phyloP scores from a whole-genome alignment of 2,329 filamentous ascomycete species.

The Zymoseptoria passerinii region DNA sequence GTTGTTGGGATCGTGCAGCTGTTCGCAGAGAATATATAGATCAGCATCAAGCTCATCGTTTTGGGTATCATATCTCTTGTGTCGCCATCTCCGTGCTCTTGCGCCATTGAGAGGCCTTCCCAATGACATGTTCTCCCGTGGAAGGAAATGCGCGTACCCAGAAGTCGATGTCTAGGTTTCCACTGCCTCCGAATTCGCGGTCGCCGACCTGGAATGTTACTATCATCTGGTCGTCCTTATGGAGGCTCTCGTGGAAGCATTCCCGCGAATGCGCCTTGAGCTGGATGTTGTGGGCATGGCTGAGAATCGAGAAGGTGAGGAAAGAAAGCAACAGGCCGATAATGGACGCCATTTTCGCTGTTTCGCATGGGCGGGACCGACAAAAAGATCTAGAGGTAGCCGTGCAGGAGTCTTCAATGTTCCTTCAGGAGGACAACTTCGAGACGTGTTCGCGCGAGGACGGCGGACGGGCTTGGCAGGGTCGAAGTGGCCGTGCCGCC shows the following conservation, averaged over 20 bases:
- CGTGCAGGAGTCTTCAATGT: not conserved
- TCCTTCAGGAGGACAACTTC: not conserved
- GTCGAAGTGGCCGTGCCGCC: not conserved
- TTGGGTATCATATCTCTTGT: not conserved
- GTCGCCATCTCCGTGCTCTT: not conserved
- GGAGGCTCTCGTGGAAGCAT: conserved; percentile 92
- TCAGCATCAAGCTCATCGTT: conserved; percentile 4
- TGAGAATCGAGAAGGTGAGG: conserved; percentile 54
- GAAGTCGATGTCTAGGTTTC: conserved; percentile 94
- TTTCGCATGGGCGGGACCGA: not conserved
- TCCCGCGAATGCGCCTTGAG: conserved; percentile 87
- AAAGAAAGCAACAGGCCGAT: conserved; percentile 35
- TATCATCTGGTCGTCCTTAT: conserved; percentile 94
- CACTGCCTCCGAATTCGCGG: conserved; percentile 86
- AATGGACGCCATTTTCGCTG: conserved; percentile 26
- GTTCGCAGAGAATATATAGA: conserved; percentile 1
- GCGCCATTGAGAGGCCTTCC: not conserved
- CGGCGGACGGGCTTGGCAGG: not conserved
- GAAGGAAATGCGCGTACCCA: conserved; percentile 57
- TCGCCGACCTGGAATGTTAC: conserved; percentile 98
- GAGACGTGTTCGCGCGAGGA: not conserved
- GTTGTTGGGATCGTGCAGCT: conserved; percentile 72
- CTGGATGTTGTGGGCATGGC: conserved; percentile 87
- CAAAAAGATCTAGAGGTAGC: conserved; percentile 3
- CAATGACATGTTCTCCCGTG: not conserved